Base-by-base conservation (phyloP, 306 rosid species). In the Fragaria vesca region DNA sequence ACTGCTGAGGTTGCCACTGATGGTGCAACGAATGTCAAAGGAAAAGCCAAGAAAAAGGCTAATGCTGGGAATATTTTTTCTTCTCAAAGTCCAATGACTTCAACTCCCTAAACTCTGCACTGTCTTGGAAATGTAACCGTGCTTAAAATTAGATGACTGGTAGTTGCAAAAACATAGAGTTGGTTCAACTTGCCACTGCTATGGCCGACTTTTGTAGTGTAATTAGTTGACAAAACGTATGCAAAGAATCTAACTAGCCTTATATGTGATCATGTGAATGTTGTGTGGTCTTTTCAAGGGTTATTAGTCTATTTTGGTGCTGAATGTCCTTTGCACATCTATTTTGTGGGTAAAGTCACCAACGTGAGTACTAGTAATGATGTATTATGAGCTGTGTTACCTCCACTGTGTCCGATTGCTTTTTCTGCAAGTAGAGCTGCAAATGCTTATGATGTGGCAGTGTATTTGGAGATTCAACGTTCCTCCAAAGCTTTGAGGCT, bases 1-100 rank as follows among this genome's bases (percentile, higher is more conserved):
- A 89, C 98, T 67, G 97, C 98, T 10, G 98, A 95, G 85, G 89
- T 87, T 77, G 89, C 88, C 7, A 73, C 77, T 30, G 97, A 95
- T 71, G 93, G 78, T 88, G 89, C 84, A 83, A 85, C 93, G 69
- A 46, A 81, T 54, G 85, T 83, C 7, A 90, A 89, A 88, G 97
- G 83, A 84, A 92, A 88, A 76, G 32, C 84, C 73, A 87, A 85
- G 70, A 73, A 87, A 74, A 92, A 83, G 78, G 92, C 85, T 76
- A 85, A 88, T 76, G 74, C 81, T 5, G 90, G 88, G 66, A 85
- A 87, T 74, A 88, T 82, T 84, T 90, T 85, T 84, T 73, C 91
- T 24, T 62, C 88, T 18, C 83, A 89, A 52, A 86, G 79, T 69
- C 83, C 63, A 0, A 58, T 9, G 20, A 55, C 76, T n/a, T 11